Evolutionary conservation across 1,284 basidiomycete species (phyloP).

Genomic region (Heterobasidion parviporum): DNA sequence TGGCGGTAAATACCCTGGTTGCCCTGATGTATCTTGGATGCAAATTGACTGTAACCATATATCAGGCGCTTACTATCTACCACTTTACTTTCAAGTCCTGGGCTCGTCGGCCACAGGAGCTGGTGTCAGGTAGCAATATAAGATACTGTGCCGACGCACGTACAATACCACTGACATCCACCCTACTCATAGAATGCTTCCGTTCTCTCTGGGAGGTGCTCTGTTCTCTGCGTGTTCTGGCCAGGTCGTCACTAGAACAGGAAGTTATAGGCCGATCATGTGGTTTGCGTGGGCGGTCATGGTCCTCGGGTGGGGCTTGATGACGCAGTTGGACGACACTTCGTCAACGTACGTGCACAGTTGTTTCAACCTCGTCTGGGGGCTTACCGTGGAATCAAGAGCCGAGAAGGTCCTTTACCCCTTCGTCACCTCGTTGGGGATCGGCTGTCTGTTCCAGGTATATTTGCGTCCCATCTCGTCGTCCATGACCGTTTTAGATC

Average conservation of each 20-base stretch:
- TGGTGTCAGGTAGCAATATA: conserved; percentile 52
- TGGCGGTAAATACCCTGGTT: conserved; percentile 21
- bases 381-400: conserved; percentile 21
- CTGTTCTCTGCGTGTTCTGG: conserved; percentile 53
- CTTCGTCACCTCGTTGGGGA: conserved; percentile 48
- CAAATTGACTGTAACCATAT: not conserved
- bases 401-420: conserved; percentile 54
- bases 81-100: conserved; percentile 73
- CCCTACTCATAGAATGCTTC: conserved; percentile 49
- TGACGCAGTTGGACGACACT: conserved; percentile 40
- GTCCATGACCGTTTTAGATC: not conserved
- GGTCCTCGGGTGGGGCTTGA: conserved; percentile 57
- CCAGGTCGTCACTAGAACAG: conserved; percentile 47
- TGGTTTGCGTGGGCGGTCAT: conserved; percentile 50
- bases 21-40: not conserved
- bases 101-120: conserved; percentile 70
- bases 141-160: not conserved
- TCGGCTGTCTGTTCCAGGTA: conserved; percentile 61
- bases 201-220: conserved; percentile 62
- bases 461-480: not conserved
- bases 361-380: not conserved
- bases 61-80: conserved; percentile 60
- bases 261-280: conserved; percentile 57
- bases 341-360: conserved; percentile 33
- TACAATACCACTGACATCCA: not conserved